A percentile compares a stretch with the other conserved stretches of the same genome.
These are phyloP conservation scores for Turritis glabra DNA, from an alignment of 345 rosid species.

Conservation along the genomic window DNA sequence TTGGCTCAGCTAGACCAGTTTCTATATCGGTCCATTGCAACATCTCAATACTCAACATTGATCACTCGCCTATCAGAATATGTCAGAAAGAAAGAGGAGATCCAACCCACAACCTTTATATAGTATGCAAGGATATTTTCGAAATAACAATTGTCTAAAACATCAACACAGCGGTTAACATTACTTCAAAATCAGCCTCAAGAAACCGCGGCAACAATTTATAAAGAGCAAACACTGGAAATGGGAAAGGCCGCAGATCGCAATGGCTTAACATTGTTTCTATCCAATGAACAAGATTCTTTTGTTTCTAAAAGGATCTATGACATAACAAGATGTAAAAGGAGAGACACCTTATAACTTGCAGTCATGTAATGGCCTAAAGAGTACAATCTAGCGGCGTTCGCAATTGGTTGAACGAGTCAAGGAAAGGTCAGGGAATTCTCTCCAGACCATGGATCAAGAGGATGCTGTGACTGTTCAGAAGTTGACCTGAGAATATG, in stretches of 20 bases:
- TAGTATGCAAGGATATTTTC: neutral
- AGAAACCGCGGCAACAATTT: neutral
- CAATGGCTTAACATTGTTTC: conserved; percentile 21
- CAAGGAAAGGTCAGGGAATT: neutral
- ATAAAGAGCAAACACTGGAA: conserved; percentile 7
- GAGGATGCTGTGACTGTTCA: conserved; percentile 40
- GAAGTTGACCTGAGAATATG: conserved; percentile 75
- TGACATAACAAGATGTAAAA: conserved; percentile 4
- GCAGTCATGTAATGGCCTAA: conserved; percentile 1
- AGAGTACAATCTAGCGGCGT: neutral
- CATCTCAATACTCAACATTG: neutral
- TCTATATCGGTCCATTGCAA: neutral
- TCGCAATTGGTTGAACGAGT: neutral
- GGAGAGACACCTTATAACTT: conserved; percentile 9
- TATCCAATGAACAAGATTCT: conserved; percentile 23
- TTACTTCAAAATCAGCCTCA: conserved; percentile 9
- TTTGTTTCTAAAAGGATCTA: conserved; percentile 16
- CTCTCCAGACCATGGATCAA: conserved; percentile 19
- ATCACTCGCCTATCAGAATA: neutral
- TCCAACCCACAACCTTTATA: neutral
- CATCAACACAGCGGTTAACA: neutral
- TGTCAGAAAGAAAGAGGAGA: neutral
- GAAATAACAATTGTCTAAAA: neutral
- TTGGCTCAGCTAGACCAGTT: neutral
- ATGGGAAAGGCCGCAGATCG: neutral